Evolutionary conservation across 768 basidiomycete species (phyloP).

Genomic region (Dentipellis fragilis): DNA sequence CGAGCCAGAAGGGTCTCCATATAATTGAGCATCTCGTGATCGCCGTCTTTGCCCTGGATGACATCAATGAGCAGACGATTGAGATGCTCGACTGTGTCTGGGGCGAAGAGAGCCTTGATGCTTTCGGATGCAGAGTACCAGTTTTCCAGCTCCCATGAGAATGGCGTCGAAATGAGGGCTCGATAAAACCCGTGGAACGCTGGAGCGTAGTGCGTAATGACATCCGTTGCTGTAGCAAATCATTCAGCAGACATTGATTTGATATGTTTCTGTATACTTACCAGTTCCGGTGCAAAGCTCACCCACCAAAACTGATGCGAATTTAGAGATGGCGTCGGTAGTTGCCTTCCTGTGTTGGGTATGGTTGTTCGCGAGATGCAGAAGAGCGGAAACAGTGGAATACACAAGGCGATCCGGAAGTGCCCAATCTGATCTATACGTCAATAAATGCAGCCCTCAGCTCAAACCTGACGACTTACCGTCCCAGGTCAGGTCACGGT

Average conservation of each 20-base stretch:
- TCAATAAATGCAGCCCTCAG: too few relatives aligned
- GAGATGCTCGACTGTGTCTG: slow-evolving; percentile 59
- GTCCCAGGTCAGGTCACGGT: slow-evolving; percentile 69
- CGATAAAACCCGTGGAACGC: slow-evolving; percentile 82
- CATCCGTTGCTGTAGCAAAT: slow-evolving; percentile 44
- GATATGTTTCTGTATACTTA: slow-evolving; percentile 24
- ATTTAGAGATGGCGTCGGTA: slow-evolving; percentile 49
- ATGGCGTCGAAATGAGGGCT: slow-evolving; percentile 71
- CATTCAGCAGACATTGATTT: not conserved
- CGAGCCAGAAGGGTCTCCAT: slow-evolving; percentile 63
- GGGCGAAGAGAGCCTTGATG: slow-evolving; percentile 52
- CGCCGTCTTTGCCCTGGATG: slow-evolving; percentile 40
- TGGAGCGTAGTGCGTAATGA: slow-evolving; percentile 69
- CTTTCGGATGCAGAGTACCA: slow-evolving; percentile 49
- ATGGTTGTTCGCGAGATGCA: slow-evolving; percentile 52
- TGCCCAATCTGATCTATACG: slow-evolving; percentile 56
- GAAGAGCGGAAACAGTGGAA: slow-evolving; percentile 66
- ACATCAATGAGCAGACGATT: slow-evolving; percentile 63
- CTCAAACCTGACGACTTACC: slow-evolving; percentile 31
- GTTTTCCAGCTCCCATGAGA: slow-evolving; percentile 59
- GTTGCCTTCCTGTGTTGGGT: slow-evolving; percentile 38
- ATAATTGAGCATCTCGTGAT: slow-evolving; percentile 34
- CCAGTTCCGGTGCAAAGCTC: slow-evolving; percentile 44
- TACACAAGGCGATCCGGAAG: slow-evolving; percentile 78
- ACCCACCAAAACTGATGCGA: slow-evolving; percentile 47